phyloP scores from a whole-genome alignment of 345 rosid genomes.

The Noccaea bulbosa region DNA sequence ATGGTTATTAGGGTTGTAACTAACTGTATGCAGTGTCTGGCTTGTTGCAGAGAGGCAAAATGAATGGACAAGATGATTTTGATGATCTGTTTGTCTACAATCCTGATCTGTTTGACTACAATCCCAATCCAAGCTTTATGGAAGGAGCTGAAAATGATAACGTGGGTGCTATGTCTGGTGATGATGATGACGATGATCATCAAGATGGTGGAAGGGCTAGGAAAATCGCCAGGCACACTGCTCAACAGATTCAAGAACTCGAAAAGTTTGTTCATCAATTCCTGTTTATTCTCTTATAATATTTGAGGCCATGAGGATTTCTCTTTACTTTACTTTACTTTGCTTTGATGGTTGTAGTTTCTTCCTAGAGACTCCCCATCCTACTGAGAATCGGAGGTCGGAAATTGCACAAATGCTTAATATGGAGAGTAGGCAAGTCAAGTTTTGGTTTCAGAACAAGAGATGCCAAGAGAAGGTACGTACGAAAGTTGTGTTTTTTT shows the following conservation, averaged over 20 bases:
- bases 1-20: background rate
- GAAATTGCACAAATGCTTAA: conserved; percentile 53
- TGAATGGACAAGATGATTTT: conserved; percentile 49
- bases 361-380: conserved; percentile 58
- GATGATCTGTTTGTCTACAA: conserved; percentile 32
- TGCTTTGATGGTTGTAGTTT: conserved; percentile 36
- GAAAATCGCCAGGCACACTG: conserved; percentile 59
- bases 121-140: conserved; percentile 35
- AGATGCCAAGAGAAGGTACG: conserved; percentile 61
- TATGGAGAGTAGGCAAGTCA: conserved; percentile 53
- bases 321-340: background rate
- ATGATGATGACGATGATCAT: conserved; percentile 50
- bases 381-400: conserved; percentile 50
- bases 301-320: background rate
- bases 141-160: conserved; percentile 48
- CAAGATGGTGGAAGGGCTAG: conserved; percentile 48
- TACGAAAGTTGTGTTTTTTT: conserved; percentile 16
- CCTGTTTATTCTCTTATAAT: conserved; percentile 2
- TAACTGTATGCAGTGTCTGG: background rate
- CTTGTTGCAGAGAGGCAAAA: conserved; percentile 46
- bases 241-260: conserved; percentile 65
- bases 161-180: conserved; percentile 46
- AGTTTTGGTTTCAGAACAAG: conserved; percentile 67
- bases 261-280: conserved; percentile 50
- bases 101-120: conserved; percentile 43